Evolutionary conservation across 352 stramenopile genomes (phyloP).

Genomic region (Phytophthora hibernalis): DNA sequence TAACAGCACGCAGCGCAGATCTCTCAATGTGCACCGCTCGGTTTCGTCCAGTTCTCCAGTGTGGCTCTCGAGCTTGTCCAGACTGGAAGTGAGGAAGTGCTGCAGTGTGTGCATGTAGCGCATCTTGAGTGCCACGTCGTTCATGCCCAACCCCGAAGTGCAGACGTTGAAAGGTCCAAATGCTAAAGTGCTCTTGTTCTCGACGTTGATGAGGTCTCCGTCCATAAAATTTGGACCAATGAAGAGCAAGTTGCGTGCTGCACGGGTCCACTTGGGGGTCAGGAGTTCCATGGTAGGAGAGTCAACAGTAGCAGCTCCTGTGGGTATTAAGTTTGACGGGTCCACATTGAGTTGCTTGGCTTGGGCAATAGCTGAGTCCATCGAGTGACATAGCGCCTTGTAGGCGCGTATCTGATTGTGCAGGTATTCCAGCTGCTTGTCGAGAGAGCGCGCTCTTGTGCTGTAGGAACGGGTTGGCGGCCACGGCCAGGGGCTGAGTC

Average conservation of each 20-base stretch:
- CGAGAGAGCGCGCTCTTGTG: slow-evolving; percentile 74
- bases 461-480: slow-evolving; percentile 69
- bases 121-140: slow-evolving; percentile 79
- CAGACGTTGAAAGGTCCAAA: slow-evolving; percentile 73
- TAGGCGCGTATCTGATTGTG: slow-evolving; percentile 89
- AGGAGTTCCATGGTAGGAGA: slow-evolving; percentile 37
- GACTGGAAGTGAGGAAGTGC: slow-evolving; percentile 67
- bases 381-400: slow-evolving; percentile 84
- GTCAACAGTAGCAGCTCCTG: slow-evolving; percentile 4
- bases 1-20: slow-evolving; percentile 74
- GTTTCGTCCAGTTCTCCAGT: slow-evolving; percentile 39
- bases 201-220: slow-evolving; percentile 68
- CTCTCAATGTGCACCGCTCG: slow-evolving; percentile 60
- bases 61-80: slow-evolving; percentile 67
- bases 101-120: slow-evolving; percentile 78
- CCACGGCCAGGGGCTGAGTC: slow-evolving; percentile 46
- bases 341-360: slow-evolving; percentile 33
- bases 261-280: slow-evolving; percentile 74
- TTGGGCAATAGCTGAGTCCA: slow-evolving; percentile 67
- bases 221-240: slow-evolving; percentile 73
- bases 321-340: slow-evolving; percentile 2
- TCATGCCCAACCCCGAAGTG: slow-evolving; percentile 67
- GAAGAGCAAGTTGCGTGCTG: slow-evolving; percentile 57
- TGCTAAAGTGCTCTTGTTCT: slow-evolving; percentile 52
- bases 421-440: slow-evolving; percentile 85